phyloP scores from a whole-genome alignment of 2,329 filamentous ascomycete genomes.

The Fusarium siculi region DNA sequence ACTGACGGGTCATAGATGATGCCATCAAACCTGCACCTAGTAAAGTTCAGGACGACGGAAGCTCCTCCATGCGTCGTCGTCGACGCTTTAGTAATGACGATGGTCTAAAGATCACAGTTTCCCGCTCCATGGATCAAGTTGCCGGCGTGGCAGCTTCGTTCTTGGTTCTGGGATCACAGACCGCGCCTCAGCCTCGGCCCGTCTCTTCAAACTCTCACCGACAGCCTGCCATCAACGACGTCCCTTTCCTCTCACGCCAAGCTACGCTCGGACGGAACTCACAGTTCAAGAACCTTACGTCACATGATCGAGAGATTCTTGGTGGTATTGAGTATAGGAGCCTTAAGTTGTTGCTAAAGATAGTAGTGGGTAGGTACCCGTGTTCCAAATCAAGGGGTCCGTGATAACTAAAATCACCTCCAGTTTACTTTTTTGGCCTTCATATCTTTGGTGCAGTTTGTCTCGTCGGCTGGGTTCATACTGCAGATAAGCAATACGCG shows the following conservation, averaged over 20 bases:
- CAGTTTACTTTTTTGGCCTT: slow-evolving; percentile 58
- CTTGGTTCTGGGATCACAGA: slow-evolving; percentile 2
- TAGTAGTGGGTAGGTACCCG: slow-evolving; percentile 49
- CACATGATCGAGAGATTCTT: slow-evolving; percentile 53
- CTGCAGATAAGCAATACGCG: slow-evolving; percentile 52
- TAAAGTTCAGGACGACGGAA: no score
- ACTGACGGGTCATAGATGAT: no score
- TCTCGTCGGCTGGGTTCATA: slow-evolving; percentile 59
- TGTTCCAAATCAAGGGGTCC: rapidly evolving
- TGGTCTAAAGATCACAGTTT: not conserved
- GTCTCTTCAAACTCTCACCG: not conserved
- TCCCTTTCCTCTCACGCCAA: slow-evolving; percentile 5
- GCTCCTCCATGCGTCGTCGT: not conserved
- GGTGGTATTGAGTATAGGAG: slow-evolving; percentile 63
- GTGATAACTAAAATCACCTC: not conserved
- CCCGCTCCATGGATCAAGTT: slow-evolving; percentile 4
- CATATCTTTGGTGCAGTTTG: slow-evolving; percentile 59
- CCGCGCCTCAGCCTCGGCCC: not conserved
- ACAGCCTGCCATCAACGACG: not conserved
- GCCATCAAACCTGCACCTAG: no score
- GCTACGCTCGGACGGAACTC: slow-evolving; percentile 48
- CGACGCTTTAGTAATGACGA: not conserved
- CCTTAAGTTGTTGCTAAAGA: slow-evolving; percentile 59
- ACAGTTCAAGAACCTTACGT: slow-evolving; percentile 55
- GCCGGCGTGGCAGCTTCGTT: not conserved